Evolutionary conservation across 192 early-diverging fungal species (phyloP), one percentile per base, ranked within the genome.

Genomic region (Backusella mclennaniae): DNA sequence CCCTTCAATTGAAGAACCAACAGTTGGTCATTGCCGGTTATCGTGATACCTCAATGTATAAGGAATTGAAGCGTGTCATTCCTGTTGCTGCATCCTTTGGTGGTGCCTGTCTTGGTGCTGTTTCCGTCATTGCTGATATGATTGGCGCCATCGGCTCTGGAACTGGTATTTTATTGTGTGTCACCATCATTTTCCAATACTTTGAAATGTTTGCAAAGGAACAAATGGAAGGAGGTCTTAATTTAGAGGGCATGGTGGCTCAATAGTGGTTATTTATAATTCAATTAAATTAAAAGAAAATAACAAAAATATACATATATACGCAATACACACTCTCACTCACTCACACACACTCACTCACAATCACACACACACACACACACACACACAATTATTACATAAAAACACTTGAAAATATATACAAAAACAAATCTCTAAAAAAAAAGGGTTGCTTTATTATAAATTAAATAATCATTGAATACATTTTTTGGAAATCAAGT

Each of bases 51-150:
- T 95, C 95, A 70, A 95, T 98, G 94, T 99, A 99, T 91, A 99
- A 99, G 93, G 97, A 99, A 89, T 90, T 99, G 80, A 99, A 99
- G 92, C 92, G 95, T 75, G 92, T 98, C 67, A 99, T 99, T 81
- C 98, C 98, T 14, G 96, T 93, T 68, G 98, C 98, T 68, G 98
- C 98, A 29, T 93, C 95, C 53, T 96, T 99, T 74, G 98, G 98
- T 79, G 98, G 98, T 76, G 92, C 98, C 31, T 95, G 94, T 82
- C 95, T 99, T 83, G 98, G 97, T 72, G 93, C 95, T 23, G 85
- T 99, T 70, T 96, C 95, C 59, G 97, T 99, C 53, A 85, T 94
- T 82, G 98, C 98, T 29, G 98, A 99, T 88, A 90, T 99, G 79
- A 84, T 99, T 49, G 97, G 96, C 63, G 98, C 98, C 33, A 97